These are phyloP conservation scores for Drechslerella stenobrocha DNA, from an alignment of 2,329 filamentous ascomycete species.

Conservation along the genomic window DNA sequence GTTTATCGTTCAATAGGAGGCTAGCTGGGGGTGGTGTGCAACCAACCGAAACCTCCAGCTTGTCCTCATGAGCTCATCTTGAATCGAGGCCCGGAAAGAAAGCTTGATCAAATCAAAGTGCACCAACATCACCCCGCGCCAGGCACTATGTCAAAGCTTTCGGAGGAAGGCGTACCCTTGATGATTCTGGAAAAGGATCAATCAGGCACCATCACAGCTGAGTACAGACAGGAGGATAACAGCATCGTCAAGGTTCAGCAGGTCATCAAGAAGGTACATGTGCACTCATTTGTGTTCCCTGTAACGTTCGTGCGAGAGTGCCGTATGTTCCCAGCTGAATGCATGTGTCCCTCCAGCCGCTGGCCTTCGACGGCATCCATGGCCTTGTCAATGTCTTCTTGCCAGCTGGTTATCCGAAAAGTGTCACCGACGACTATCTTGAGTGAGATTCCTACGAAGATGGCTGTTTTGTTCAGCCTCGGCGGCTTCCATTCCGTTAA, in stretches of 20 bases:
- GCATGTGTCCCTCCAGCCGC: slow-evolving; percentile 37
- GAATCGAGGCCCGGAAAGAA: background rate
- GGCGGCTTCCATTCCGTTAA: slow-evolving; percentile 10
- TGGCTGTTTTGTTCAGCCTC: slow-evolving; percentile 24
- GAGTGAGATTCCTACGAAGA: slow-evolving; percentile 62
- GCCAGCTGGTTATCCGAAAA: slow-evolving; percentile 83
- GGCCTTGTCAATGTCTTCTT: slow-evolving; percentile 72
- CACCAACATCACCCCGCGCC: background rate
- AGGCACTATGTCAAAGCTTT: slow-evolving; percentile 19
- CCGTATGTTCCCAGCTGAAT: slow-evolving; percentile 33
- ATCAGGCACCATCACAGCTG: slow-evolving; percentile 35
- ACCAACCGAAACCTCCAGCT: slow-evolving; percentile 31
- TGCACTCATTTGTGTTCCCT: slow-evolving; percentile 1
- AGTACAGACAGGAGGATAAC: slow-evolving; percentile 28
- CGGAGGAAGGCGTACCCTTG: slow-evolving; percentile 12
- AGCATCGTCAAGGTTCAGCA: slow-evolving; percentile 34
- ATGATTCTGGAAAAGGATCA: slow-evolving; percentile 40
- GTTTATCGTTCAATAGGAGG: no score
- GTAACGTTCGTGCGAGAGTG: background rate
- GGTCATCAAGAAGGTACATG: slow-evolving; percentile 17
- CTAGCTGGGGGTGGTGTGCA: slow-evolving; percentile 3
- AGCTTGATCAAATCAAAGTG: background rate
- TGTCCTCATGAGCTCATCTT: slow-evolving; percentile 31
- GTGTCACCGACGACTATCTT: slow-evolving; percentile 81
- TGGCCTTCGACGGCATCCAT: slow-evolving; percentile 41